These are phyloP conservation scores for Euphorbia celastroides DNA, from an alignment of 441 rosid species.

Conservation along the genomic window DNA sequence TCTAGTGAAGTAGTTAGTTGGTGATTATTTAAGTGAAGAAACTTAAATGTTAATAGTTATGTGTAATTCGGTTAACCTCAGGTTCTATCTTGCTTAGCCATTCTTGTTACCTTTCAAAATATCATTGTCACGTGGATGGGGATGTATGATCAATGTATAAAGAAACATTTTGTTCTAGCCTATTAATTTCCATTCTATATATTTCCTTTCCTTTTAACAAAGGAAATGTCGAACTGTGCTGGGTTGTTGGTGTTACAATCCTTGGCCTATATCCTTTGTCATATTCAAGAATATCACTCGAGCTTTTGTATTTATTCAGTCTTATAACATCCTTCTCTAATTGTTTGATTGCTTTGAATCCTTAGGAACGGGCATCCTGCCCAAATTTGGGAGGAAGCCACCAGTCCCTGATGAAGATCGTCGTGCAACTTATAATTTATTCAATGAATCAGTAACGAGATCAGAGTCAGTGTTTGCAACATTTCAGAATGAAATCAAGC, in stretches of 20 bases:
- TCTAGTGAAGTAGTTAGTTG: background rate
- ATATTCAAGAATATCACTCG: background rate
- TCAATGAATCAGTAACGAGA: conserved; percentile 43
- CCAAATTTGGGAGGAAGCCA: conserved; percentile 61
- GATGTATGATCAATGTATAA: background rate
- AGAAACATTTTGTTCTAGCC: background rate
- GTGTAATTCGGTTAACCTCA: background rate
- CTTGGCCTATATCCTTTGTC: background rate
- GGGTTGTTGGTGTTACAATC: conserved; percentile 4
- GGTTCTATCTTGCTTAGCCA: background rate
- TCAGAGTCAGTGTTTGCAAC: conserved; percentile 76
- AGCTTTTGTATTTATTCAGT: background rate
- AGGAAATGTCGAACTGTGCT: background rate
- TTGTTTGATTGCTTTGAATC: conserved; percentile 10
- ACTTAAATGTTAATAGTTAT: background rate
- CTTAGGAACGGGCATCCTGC: conserved; percentile 49
- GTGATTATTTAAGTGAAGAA: background rate
- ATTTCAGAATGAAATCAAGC: conserved; percentile 81
- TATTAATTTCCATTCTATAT: background rate
- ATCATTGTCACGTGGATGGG: background rate
- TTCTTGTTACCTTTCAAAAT: background rate
- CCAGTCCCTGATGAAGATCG: conserved; percentile 58
- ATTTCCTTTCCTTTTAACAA: background rate
- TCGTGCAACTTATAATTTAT: conserved; percentile 57
- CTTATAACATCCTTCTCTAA: conserved; percentile 4